These are phyloP conservation scores for Thelonectria discophora DNA, from an alignment of 2,329 filamentous ascomycete genomes.

Conservation along the genomic window DNA sequence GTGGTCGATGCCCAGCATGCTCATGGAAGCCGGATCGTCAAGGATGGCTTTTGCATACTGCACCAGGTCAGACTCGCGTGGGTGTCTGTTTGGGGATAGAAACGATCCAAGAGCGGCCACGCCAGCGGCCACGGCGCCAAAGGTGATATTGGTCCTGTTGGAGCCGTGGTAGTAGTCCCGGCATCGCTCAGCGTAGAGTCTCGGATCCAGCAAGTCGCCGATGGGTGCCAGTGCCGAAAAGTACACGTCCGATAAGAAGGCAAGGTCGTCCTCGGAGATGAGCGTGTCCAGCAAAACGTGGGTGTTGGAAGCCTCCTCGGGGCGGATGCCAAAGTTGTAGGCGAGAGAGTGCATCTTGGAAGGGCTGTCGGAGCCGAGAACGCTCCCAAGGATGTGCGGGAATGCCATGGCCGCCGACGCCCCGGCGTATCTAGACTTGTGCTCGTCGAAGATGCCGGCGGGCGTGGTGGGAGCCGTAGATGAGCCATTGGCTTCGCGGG, in stretches of 20 bases:
- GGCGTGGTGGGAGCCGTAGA: conserved; percentile 8
- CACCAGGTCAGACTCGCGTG: conserved; percentile 33
- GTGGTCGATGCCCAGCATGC: conserved; percentile 29
- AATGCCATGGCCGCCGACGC: conserved; percentile 36
- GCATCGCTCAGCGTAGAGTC: conserved; percentile 28
- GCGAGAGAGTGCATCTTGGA: conserved; percentile 32
- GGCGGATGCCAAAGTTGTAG: conserved; percentile 38
- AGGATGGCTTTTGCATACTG: conserved; percentile 36
- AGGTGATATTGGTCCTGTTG: conserved; percentile 25
- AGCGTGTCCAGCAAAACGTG: conserved; percentile 28
- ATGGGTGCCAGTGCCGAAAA: conserved; percentile 33
- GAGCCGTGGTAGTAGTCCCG: conserved; percentile 31
- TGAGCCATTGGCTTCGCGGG: conserved; percentile 22
- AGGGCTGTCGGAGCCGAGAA: conserved; percentile 31
- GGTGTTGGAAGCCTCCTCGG: conserved; percentile 27
- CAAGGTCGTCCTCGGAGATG: conserved; percentile 33
- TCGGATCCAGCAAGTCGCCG: conserved; percentile 25
- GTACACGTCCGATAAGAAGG: conserved; percentile 27
- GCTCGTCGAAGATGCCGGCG: conserved; percentile 33
- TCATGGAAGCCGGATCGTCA: conserved; percentile 37
- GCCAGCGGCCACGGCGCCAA: conserved; percentile 34
- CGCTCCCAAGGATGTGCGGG: conserved; percentile 30
- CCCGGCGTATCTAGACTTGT: conserved; percentile 31
- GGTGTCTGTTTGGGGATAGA: conserved; percentile 29
- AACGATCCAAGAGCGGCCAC: conserved; percentile 39